These are phyloP conservation scores for Drechslera avenae DNA, from an alignment of 2,329 filamentous ascomycete genomes.

Conservation along the genomic window DNA sequence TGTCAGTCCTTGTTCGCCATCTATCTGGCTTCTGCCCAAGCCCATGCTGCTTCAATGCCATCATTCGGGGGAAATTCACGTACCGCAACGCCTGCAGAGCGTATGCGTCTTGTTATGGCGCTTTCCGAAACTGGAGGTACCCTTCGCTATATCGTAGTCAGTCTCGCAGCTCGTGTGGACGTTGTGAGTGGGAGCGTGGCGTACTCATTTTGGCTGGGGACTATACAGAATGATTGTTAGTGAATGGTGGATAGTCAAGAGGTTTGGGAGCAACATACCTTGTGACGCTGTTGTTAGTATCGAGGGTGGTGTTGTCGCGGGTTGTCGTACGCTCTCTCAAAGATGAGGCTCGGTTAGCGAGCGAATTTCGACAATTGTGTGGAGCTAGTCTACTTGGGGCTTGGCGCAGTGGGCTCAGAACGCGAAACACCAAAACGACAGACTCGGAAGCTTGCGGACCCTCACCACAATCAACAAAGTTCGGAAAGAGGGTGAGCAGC, in stretches of 20 bases:
- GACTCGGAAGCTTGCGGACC: background rate
- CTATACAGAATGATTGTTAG: conserved; percentile 33
- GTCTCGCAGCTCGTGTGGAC: conserved; percentile 43
- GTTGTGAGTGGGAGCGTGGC: conserved; percentile 41
- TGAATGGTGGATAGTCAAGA: conserved; percentile 9
- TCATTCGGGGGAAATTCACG: conserved; percentile 54
- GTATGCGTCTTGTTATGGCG: conserved; percentile 99
- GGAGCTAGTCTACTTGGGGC: conserved; percentile 11
- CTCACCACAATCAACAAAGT: background rate
- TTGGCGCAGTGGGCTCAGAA: conserved; percentile 4
- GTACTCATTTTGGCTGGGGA: conserved; percentile 65
- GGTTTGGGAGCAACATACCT: conserved; percentile 33
- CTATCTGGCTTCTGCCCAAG: conserved; percentile 7
- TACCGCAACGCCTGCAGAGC: conserved; percentile 97
- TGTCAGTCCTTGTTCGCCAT: conserved; percentile 42
- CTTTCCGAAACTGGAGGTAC: conserved; percentile 74
- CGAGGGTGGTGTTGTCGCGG: conserved; percentile 30
- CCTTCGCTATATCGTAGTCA: conserved; percentile 66
- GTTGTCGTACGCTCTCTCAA: conserved; percentile 15
- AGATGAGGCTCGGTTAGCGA: conserved; percentile 12
- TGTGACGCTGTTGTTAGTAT: conserved; percentile 48
- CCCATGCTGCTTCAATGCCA: conserved; percentile 13
- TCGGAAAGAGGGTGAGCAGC: background rate
- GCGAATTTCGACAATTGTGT: conserved; percentile 19
- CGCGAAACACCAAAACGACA: background rate